phyloP scores from a whole-genome alignment of 495 filamentous ascomycete species.

The Podospora fimiseda region DNA sequence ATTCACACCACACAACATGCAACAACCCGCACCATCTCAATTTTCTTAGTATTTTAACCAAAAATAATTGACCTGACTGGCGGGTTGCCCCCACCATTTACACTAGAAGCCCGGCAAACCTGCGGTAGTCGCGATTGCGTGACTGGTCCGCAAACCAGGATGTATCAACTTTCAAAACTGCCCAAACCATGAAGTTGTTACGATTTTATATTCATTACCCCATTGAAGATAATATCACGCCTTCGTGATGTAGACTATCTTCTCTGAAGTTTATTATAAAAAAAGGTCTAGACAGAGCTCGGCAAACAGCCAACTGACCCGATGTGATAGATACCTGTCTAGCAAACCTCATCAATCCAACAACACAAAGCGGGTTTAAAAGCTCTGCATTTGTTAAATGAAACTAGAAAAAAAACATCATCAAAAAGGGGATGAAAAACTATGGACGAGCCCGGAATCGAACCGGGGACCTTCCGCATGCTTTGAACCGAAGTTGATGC shows the following conservation, averaged over 20 bases:
- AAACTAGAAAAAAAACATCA: background rate
- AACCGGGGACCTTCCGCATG: slow-evolving; percentile 21
- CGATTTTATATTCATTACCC: too few relatives aligned
- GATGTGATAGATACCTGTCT: background rate
- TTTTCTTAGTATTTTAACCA: too few relatives aligned
- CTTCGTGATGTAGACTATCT: background rate
- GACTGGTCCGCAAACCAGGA: background rate
- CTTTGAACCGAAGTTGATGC: slow-evolving; percentile 1
- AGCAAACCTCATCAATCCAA: background rate
- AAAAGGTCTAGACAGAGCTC: background rate
- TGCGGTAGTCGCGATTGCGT: slow-evolving; percentile 11
- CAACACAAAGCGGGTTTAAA: background rate
- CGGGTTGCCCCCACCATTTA: background rate
- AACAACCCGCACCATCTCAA: too few relatives aligned
- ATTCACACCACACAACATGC: too few relatives aligned
- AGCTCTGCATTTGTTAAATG: too few relatives aligned
- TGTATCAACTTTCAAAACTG: too few relatives aligned
- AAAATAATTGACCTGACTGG: too few relatives aligned
- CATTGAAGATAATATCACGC: background rate
- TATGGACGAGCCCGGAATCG: slow-evolving; percentile 21
- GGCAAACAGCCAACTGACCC: background rate
- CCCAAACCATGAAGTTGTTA: too few relatives aligned
- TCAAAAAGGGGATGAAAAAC: background rate
- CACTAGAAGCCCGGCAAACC: background rate
- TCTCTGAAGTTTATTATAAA: background rate